These are phyloP conservation scores for Mentha longifolia DNA, from an alignment of 257 asterid species.

Conservation along the genomic window DNA sequence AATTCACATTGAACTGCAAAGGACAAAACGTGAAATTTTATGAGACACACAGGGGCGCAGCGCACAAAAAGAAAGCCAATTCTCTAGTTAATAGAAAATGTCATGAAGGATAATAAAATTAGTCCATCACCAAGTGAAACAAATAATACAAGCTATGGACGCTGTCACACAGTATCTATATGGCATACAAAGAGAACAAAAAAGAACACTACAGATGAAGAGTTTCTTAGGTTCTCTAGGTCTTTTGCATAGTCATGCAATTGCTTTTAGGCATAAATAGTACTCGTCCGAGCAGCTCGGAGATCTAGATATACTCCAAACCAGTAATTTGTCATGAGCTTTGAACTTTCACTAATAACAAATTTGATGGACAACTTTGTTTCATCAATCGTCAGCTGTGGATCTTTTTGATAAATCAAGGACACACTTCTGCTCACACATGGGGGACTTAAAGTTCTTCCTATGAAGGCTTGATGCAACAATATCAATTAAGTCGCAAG, in stretches of 20 bases:
- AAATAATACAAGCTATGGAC: no score
- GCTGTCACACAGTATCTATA: no score
- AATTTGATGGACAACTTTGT: not conserved
- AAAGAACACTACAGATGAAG: no score
- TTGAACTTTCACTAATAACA: no score
- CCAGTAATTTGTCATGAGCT: no score
- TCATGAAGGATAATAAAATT: constrained; percentile 10
- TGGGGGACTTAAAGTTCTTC: not conserved
- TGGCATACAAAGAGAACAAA: no score
- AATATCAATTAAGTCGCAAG: not conserved
- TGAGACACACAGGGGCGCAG: not conserved
- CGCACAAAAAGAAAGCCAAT: constrained; percentile 10
- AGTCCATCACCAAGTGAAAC: constrained; percentile 12
- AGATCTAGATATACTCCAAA: no score
- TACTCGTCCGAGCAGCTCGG: no score
- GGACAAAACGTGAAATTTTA: constrained; percentile 24
- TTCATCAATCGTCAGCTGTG: no score
- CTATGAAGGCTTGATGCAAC: not conserved
- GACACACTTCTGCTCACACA: not conserved
- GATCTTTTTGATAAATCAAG: not conserved
- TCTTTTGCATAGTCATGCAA: no score
- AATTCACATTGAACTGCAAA: constrained; percentile 74
- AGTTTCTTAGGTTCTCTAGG: no score
- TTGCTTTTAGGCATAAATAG: no score
- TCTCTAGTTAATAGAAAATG: not conserved